Evolutionary conservation across 148 eudicot species (phyloP), one percentile per base, ranked within the genome.

Genomic region (Fagopyrum esculentum): DNA sequence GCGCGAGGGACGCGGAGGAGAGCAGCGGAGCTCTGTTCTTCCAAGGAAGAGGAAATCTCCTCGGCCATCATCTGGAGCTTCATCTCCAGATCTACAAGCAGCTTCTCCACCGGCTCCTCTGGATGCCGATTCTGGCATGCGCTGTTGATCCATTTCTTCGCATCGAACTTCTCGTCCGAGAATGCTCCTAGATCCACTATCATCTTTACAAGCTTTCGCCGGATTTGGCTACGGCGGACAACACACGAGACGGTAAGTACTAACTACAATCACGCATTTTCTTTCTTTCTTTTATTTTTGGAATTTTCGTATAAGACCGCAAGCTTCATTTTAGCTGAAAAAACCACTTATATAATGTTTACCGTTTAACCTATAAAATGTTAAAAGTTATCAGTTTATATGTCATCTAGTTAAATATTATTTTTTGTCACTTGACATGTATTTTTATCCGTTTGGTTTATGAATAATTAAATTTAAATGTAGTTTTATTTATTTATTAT

Each of bases 1-100:
- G 98, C 97, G n/a, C 97, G 92, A 54, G 98, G 98, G 12, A 94
- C 93, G 6, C 98, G 98, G 75, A 91, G 89, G 74, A 94, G 82
- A 5, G 98, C 90, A 45, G 92, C 89, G 66, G 96, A 82, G 79
- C 97, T 90, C 76, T 94, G 98, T 76, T 94, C 97, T 77, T 94
- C 97, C 44, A 94, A 87, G 47, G 93, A 87, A 48, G 90, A 78
- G 29, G 92, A 88, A 89, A 94, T 91, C 97, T 94, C 96, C 81
- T 94, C 98, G 0, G 96, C 86, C 78, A 82, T 81, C 89, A 91
- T 83, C 79, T 94, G 98, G 2, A 94, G 90, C 91, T 88, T 94
- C 97, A 90, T 91, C 63, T 94, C 97, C 60, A 89, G 86, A 86
- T 94, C 98, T 48, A 90, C 88, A 15, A 94, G 79, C 71, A 88